Percentiles rank a stretch among this genome's conserved stretches.
Evolutionary conservation across 768 basidiomycete genomes (phyloP).

Genomic region (Xerocomellus chrysenteron): DNA sequence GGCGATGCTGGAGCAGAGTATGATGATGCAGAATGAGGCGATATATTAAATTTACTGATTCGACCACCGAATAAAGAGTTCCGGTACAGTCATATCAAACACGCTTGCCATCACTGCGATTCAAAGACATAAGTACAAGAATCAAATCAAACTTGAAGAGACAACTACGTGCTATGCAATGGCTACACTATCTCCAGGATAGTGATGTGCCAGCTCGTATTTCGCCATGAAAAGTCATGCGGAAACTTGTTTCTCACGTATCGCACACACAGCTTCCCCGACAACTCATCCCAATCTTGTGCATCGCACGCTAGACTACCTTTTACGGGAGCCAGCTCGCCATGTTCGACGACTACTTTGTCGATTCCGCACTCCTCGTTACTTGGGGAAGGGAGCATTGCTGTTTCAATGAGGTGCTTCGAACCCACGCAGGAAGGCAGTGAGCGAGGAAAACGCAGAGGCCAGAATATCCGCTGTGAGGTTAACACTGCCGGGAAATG

Average conservation of each 20-base stretch:
- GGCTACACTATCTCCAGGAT: conserved; percentile 27
- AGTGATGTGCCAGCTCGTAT: conserved; percentile 21
- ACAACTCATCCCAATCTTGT: conserved; percentile 35
- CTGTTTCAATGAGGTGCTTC: conserved; percentile 24
- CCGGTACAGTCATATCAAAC: not conserved
- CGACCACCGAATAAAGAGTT: not conserved
- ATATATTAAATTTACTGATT: not conserved
- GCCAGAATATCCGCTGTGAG: conserved; percentile 32
- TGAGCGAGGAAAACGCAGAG: conserved; percentile 13
- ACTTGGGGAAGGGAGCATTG: conserved; percentile 17
- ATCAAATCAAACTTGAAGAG: too few relatives aligned
- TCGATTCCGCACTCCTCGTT: conserved; percentile 17
- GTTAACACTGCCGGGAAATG: conserved; percentile 24
- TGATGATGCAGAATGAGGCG: too few relatives aligned
- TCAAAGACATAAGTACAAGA: not conserved
- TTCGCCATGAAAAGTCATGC: conserved; percentile 25
- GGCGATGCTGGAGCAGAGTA: too few relatives aligned
- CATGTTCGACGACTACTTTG: conserved; percentile 23
- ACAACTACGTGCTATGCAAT: not conserved
- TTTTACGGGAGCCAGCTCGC: conserved; percentile 12
- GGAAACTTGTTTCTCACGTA: conserved; percentile 21
- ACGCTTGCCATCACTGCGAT: not conserved
- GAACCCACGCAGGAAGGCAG: conserved; percentile 1
- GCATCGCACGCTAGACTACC: conserved; percentile 19
- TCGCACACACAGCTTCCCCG: conserved; percentile 29